phyloP scores from a whole-genome alignment of 495 filamentous ascomycete species.

The Aspergillus biplanus region DNA sequence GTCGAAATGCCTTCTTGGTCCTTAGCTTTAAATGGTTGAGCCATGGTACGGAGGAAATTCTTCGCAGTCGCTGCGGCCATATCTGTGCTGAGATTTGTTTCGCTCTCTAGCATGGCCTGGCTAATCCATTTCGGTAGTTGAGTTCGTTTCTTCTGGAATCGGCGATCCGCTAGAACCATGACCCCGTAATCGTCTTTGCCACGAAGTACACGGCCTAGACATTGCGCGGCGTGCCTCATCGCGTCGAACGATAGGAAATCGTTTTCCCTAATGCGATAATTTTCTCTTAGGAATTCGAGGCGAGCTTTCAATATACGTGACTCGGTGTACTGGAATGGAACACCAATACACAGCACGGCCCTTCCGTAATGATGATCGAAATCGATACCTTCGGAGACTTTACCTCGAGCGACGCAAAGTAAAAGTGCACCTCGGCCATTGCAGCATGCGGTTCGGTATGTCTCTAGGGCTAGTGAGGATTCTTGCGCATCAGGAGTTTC shows the following conservation, averaged over 20 bases:
- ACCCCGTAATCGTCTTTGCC: conserved; percentile 99
- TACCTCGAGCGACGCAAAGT: conserved; percentile 93
- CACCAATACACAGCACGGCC: conserved; percentile 94
- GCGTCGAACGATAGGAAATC: conserved; percentile 99
- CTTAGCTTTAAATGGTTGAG: conserved; percentile 78
- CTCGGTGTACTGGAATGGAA: conserved; percentile 99
- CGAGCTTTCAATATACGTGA: conserved; percentile 95
- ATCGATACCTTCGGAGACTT: conserved; percentile 97
- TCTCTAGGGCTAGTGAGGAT: conserved; percentile 92
- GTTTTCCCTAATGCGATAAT: conserved; percentile 94
- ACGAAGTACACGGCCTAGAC: conserved; percentile 89
- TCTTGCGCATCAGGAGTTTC: conserved; percentile 98
- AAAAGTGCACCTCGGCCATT: conserved; percentile 94
- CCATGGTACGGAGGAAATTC: conserved; percentile 88
- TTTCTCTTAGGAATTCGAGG: conserved; percentile 94
- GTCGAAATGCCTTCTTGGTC: conserved; percentile 92
- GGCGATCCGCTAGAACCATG: conserved; percentile 94
- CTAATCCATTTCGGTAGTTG: conserved; percentile 99
- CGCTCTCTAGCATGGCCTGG: conserved; percentile 79
- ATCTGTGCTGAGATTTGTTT: conserved; percentile 89
- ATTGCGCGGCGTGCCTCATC: conserved; percentile 97
- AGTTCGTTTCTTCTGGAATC: conserved; percentile 84
- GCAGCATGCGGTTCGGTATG: conserved; percentile 94
- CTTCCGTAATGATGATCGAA: conserved; percentile 99
- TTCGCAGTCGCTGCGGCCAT: conserved; percentile 90